Evolutionary conservation across 257 asterid genomes (phyloP), one percentile per base, ranked within the genome.

Genomic region (Nicotiana attenuata): DNA sequence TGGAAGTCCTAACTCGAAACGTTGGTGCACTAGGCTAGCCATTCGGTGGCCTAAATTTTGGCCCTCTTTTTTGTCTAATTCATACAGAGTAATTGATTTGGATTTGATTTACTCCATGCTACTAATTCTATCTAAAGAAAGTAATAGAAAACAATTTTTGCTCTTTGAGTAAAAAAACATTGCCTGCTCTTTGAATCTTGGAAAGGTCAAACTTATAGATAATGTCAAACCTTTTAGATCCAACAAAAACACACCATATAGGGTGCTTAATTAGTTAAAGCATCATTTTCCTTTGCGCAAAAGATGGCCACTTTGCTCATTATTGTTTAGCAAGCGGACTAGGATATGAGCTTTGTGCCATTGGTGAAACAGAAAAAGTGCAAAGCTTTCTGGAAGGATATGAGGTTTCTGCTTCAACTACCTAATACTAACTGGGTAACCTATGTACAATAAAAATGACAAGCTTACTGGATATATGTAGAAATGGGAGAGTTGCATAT

Each of bases 1-100:
- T 96, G 93, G 97, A 90, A 61, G 88, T 91, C 52, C 97, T 96
- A 55, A 50, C 56, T 11, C 5, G 17, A 50, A 50, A 3, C 17
- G 3, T 52, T 52, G 13, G 17, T 13, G 0, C 56, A 13, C 56
- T 13, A 13, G 56, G 19, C 5, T 8, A 41, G 11, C 35, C 5
- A 7, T 41, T 41, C 13, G 3, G 50, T 41, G 50, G 50, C 50
- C 50, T 41, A 9, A 3, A 9, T 17, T 19, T 57, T 17, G 24
- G 26, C 64, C 26, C 64, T 57, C 13, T n/a, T 6, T 7, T 5
- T 17, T 57, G 5, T 57, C 3, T 19, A 19, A 2, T 19, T 55
- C 60, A 16, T 5, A 16, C 7, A 2, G 20, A 57, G 24, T 7
- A 19, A 7, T 17, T 57, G 4, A 57, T 57, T 57, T 17, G 0